Evolutionary conservation across 164 flowering plant species (phyloP), one percentile per base, ranked within the genome.

Genomic region (Nymphaea colorata): DNA sequence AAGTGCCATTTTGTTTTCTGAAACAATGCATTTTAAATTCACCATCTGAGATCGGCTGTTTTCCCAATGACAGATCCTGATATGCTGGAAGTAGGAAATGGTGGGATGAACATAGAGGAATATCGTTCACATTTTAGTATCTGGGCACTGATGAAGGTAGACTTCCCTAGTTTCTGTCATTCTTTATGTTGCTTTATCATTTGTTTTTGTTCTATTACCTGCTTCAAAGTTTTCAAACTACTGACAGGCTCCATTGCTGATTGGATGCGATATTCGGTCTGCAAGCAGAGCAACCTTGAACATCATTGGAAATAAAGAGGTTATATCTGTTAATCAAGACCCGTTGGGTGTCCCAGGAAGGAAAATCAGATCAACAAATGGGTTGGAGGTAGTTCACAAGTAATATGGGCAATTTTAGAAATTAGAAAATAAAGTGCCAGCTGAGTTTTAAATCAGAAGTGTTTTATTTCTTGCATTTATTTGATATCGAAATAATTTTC

Each of bases 11-110:
- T 25, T 25, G 36, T 25, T 25, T 25, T 25, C 36, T 25, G 36
- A 25, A 25, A 25, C 36, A 25, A 25, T 25, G 36, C 36, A 25
- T 25, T 25, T 25, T 25, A 25, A 25, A 25, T 25, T 25, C 36
- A 25, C 36, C 36, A 25, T 25, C 1, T 25, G 36, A 25, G 36
- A 25, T 25, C 36, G 36, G 36, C 36, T 25, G 36, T 25, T 25
- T 25, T 25, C 36, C 36, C 36, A 25, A 17, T 11, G 64, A 25
- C 55, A 84, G 87, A 84, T 77, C 82, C 85, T 63, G 85, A 84
- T 68, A 84, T 84, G 87, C 65, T 82, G 65, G 87, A 84, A 77
- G 83, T 83, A 36, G 87, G 87, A 15, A 84, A 84, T 74, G 83
- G 85, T 69, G 83, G 82, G 44, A 80, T 84, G 83, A 81, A 42